Conservation (phyloP, 2,329 filamentous ascomycete genomes). For the Cladosporium halotolerans region DNA sequence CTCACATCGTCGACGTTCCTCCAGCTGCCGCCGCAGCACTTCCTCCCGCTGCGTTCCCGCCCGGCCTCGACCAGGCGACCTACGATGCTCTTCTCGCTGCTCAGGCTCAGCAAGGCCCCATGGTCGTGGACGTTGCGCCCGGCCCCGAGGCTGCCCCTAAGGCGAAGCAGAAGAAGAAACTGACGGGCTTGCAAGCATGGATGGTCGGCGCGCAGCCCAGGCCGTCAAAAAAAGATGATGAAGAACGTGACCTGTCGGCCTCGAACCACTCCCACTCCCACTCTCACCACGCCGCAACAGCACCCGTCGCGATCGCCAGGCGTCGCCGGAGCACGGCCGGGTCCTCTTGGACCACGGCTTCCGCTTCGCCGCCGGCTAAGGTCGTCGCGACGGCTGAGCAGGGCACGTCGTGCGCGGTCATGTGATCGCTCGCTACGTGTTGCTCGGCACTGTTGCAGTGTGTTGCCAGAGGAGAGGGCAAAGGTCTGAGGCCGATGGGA, state of each 20-base stretch:
- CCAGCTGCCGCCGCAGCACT: background rate
- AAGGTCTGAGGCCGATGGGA: slow-evolving; percentile 11
- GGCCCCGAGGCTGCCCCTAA: slow-evolving; percentile 2
- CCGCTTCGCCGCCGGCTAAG: slow-evolving; percentile 5
- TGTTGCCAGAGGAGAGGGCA: background rate
- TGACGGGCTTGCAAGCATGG: slow-evolving; percentile 24
- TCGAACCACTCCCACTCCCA: background rate
- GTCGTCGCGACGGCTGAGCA: slow-evolving; percentile 1
- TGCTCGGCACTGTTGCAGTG: slow-evolving; percentile 8
- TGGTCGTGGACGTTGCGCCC: slow-evolving; percentile 7
- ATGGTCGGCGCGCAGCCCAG: slow-evolving; percentile 19
- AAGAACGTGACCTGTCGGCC: slow-evolving; percentile 17
- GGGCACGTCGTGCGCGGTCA: slow-evolving; percentile 7
- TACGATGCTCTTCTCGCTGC: slow-evolving; percentile 5
- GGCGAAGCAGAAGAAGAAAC: slow-evolving; percentile 20
- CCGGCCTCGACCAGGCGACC: background rate
- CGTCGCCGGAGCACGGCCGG: slow-evolving; percentile 4
- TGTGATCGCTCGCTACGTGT: slow-evolving; percentile 11
- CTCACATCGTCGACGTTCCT: background rate
- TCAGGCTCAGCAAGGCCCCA: background rate
- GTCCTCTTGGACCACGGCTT: slow-evolving; percentile 5
- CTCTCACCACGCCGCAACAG: background rate
- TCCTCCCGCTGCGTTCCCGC: background rate
- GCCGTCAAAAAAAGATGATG: slow-evolving; percentile 19
- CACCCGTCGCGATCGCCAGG: background rate